Conservation (phyloP, 495 filamentous ascomycete species). For the Penicillium silybi region DNA sequence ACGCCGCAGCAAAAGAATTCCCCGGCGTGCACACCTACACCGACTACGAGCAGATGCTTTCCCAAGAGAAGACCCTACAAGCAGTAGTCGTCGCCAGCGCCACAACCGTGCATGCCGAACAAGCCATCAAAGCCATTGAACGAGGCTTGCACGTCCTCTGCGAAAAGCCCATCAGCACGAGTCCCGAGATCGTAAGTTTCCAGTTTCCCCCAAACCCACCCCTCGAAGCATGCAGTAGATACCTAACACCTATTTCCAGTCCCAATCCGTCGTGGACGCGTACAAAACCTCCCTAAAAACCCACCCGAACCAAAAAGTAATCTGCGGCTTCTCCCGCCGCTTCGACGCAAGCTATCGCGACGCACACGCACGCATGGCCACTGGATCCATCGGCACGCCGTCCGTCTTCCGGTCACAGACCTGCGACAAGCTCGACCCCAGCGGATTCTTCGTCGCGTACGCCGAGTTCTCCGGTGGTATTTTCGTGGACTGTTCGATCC, state of each 20-base stretch:
- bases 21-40: conserved; percentile 45
- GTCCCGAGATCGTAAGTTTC: conserved; percentile 50
- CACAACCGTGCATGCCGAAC: conserved; percentile 54
- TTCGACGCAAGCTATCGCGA: conserved; percentile 54
- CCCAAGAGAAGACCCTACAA: conserved; percentile 48
- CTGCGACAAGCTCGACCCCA: conserved; percentile 52
- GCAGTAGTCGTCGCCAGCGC: conserved; percentile 51
- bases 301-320: conserved; percentile 43
- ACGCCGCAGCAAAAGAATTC: conserved; percentile 46
- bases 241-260: too few relatives aligned
- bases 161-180: conserved; percentile 52
- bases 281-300: conserved; percentile 42
- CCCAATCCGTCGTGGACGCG: conserved; percentile 48
- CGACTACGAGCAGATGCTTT: conserved; percentile 56
- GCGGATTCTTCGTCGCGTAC: conserved; percentile 53
- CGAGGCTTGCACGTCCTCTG: conserved; percentile 52
- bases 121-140: conserved; percentile 53
- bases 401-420: conserved; percentile 52
- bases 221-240: too few relatives aligned
- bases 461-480: conserved; percentile 54
- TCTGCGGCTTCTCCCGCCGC: conserved; percentile 55
- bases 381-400: conserved; percentile 46
- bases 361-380: conserved; percentile 44
- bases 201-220: too few relatives aligned
- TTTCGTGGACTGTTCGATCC: conserved; percentile 54